Evolutionary conservation across 768 basidiomycete species (phyloP).

Genomic region (Lenzites betulinus): DNA sequence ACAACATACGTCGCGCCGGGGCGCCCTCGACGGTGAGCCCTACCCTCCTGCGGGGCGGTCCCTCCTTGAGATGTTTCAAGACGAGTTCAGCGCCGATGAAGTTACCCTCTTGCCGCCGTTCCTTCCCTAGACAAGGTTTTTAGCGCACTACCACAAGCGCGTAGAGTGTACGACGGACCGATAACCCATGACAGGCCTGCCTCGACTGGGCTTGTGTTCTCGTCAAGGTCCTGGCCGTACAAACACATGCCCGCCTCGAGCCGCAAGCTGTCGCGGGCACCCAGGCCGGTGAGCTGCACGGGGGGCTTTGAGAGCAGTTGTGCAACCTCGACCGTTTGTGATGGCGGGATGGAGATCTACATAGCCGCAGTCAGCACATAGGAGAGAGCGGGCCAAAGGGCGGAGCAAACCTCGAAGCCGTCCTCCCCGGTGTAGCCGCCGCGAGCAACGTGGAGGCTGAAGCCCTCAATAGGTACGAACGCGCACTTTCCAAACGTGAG

Average conservation of each 20-base stretch:
- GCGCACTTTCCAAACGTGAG: constrained; percentile 87
- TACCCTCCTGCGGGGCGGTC: constrained; percentile 74
- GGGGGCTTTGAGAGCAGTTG: constrained; percentile 58
- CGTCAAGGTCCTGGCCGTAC: constrained; percentile 93
- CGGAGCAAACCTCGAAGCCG: constrained; percentile 78
- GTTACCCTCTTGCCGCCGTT: constrained; percentile 63
- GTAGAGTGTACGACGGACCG: constrained; percentile 47
- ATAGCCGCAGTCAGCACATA: background rate
- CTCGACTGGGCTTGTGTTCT: constrained; percentile 83
- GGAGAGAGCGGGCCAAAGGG: background rate
- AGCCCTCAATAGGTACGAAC: constrained; percentile 75
- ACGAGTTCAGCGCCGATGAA: constrained; percentile 84
- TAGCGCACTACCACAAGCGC: background rate
- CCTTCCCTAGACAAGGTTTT: constrained; percentile 60
- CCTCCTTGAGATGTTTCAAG: constrained; percentile 75
- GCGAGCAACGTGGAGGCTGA: constrained; percentile 84
- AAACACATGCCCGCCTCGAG: constrained; percentile 97
- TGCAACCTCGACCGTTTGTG: constrained; percentile 71
- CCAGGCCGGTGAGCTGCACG: constrained; percentile 87
- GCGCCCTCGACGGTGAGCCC: constrained; percentile 82
- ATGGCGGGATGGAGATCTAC: constrained; percentile 87
- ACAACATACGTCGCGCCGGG: constrained; percentile 85
- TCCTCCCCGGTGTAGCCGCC: constrained; percentile 99
- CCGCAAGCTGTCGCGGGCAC: constrained; percentile 90
- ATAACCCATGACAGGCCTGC: constrained; percentile 94